phyloP scores from a whole-genome alignment of 169 alveolate genomes.

The Perkinsus olseni region DNA sequence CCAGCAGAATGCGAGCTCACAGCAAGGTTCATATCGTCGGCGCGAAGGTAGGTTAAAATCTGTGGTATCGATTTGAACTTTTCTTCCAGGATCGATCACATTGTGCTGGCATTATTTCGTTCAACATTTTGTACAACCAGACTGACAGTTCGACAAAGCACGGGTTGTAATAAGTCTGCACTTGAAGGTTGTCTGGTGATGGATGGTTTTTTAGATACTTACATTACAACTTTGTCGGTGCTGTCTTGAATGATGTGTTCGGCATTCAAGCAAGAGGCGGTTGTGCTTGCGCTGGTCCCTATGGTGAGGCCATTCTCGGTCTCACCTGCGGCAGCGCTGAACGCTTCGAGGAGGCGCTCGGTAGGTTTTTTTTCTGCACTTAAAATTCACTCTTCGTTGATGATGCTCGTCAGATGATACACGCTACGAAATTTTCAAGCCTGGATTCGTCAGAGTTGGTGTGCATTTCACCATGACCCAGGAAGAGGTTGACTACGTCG shows the following conservation, averaged over 20 bases:
- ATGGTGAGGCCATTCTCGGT: constrained; percentile 55
- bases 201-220: constrained; percentile 28
- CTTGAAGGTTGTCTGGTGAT: neutral
- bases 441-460: constrained; percentile 82
- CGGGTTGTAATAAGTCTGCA: neutral
- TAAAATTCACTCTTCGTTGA: neutral
- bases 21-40: neutral
- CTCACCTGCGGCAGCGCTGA: neutral
- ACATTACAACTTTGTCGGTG: constrained; percentile 78
- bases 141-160: neutral
- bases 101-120: neutral
- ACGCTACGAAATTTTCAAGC: constrained; percentile 77
- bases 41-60: neutral
- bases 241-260: constrained; percentile 80
- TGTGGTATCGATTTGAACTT: neutral
- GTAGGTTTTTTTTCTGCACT: neutral
- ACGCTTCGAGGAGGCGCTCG: neutral
- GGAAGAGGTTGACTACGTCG: constrained; percentile 53
- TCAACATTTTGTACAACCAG: neutral
- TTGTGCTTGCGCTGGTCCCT: constrained; percentile 87
- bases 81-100: neutral
- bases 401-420: constrained; percentile 25
- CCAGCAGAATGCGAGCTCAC: neutral
- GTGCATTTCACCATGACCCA: constrained; percentile 67
- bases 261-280: constrained; percentile 88